A percentile compares a stretch with the other conserved stretches of the same genome.
phyloP scores from a whole-genome alignment of 768 basidiomycete genomes.

The Holtermannia corniformis region DNA sequence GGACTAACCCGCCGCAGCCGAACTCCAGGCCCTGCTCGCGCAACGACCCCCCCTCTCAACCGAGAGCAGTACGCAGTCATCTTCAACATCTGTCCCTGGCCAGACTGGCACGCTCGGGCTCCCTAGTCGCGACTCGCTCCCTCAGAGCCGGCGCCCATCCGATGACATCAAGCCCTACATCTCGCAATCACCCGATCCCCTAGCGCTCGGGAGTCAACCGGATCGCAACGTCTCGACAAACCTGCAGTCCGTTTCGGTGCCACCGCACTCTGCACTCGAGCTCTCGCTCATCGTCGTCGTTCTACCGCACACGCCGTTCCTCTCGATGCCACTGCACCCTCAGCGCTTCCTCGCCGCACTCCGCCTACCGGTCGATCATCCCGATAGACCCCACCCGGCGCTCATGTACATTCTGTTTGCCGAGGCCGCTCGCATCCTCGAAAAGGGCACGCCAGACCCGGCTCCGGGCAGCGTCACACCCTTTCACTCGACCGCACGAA shows the following conservation, averaged over 20 bases:
- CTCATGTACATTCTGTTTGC: conserved; percentile 34
- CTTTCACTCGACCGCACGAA: neutral
- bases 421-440: conserved; percentile 23
- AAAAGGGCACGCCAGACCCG: conserved; percentile 10
- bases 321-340: conserved; percentile 31
- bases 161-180: neutral
- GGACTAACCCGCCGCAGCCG: too few species aligned
- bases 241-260: conserved; percentile 9
- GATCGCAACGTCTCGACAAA: conserved; percentile 4
- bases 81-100: neutral
- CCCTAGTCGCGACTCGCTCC: neutral
- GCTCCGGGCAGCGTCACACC: neutral
- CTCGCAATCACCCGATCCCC: neutral
- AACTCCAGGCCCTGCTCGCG: conserved; percentile 8
- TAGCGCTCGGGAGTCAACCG: neutral
- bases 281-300: conserved; percentile 20
- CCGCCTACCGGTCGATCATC: conserved; percentile 9
- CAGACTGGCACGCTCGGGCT: neutral
- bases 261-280: conserved; percentile 21
- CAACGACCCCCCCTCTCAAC: neutral
- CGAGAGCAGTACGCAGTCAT: neutral
- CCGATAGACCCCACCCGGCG: conserved; percentile 32
- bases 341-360: conserved; percentile 31
- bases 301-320: conserved; percentile 25
- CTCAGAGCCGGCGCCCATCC: conserved; percentile 1